phyloP scores from a whole-genome alignment of 163 green algal species.

The Scenedesmus sp. region DNA sequence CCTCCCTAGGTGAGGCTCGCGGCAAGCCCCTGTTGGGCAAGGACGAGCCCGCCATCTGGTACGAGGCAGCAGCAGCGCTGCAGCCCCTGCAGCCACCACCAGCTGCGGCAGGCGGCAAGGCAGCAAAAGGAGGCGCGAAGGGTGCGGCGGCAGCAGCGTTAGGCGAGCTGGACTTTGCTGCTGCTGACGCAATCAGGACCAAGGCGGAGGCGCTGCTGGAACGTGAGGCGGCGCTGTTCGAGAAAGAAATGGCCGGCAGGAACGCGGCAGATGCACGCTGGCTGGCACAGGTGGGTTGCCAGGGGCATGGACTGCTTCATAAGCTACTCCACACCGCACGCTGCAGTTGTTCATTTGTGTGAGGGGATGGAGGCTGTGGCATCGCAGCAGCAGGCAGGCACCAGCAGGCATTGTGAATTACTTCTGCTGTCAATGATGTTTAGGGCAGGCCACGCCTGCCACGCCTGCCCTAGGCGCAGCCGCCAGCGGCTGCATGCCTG shows the following conservation, averaged over 20 bases:
- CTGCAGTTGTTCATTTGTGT: too few species aligned
- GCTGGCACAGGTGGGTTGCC: neutral
- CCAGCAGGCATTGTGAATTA: too few species aligned
- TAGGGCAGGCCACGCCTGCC: too few species aligned
- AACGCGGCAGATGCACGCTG: constrained; percentile 83
- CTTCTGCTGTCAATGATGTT: too few species aligned
- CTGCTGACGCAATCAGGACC: constrained; percentile 49
- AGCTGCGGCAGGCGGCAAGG: neutral
- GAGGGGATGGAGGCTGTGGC: too few species aligned
- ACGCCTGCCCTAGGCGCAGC: too few species aligned
- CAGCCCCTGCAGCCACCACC: constrained; percentile 14
- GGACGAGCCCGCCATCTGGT: constrained; percentile 79
- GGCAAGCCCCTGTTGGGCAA: constrained; percentile 73
- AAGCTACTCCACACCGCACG: too few species aligned
- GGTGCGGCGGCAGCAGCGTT: neutral
- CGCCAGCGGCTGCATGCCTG: too few species aligned
- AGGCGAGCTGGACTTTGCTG: constrained; percentile 25
- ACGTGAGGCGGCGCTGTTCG: constrained; percentile 77
- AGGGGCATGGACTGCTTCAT: too few species aligned
- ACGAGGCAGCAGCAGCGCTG: constrained; percentile 67
- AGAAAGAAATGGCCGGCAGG: constrained; percentile 68
- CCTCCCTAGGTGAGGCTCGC: constrained; percentile 11
- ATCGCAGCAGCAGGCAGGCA: too few species aligned
- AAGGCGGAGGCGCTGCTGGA: constrained; percentile 75
- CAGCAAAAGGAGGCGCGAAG: neutral